A percentile compares a stretch with the other conserved stretches of the same genome.
These are phyloP conservation scores for Metarhizium humberi DNA, from an alignment of 2,329 filamentous ascomycete genomes.

Conservation along the genomic window DNA sequence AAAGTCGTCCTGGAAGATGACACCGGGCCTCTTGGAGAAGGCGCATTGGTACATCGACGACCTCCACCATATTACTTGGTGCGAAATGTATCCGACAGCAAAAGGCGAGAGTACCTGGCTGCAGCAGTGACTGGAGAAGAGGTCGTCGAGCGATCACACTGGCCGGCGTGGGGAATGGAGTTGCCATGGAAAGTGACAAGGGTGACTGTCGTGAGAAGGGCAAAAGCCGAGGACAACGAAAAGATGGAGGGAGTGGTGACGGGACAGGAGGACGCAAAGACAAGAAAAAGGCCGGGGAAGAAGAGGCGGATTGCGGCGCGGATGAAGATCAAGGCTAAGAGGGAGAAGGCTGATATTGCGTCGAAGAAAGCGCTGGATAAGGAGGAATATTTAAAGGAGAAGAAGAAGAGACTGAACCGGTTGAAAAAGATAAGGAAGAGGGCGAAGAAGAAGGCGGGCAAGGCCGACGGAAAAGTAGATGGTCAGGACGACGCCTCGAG, in stretches of 20 bases:
- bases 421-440: conserved; percentile 50
- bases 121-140: conserved; percentile 44
- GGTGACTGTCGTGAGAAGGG: conserved; percentile 27
- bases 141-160: conserved; percentile 32
- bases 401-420: conserved; percentile 53
- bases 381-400: conserved; percentile 48
- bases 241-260: conserved; percentile 5
- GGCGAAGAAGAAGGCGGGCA: conserved; percentile 42
- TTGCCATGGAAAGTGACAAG: conserved; percentile 49
- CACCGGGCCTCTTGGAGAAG: conserved; percentile 26
- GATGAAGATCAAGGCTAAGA: conserved; percentile 31
- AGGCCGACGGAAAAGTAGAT: neutral
- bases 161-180: conserved; percentile 47
- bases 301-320: conserved; percentile 45
- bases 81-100: conserved; percentile 23
- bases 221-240: neutral
- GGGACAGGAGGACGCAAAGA: conserved; percentile 12
- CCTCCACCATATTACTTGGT: conserved; percentile 42
- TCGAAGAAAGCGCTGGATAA: conserved; percentile 35
- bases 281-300: conserved; percentile 43
- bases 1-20: conserved; percentile 43
- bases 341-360: conserved; percentile 28
- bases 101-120: conserved; percentile 29
- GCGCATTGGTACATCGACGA: conserved; percentile 24
- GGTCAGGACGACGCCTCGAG: conserved; percentile 6